Evolutionary conservation across 2,329 filamentous ascomycete genomes (phyloP), one percentile per base, ranked within the genome.

Genomic region (Bipolaris zeicola): DNA sequence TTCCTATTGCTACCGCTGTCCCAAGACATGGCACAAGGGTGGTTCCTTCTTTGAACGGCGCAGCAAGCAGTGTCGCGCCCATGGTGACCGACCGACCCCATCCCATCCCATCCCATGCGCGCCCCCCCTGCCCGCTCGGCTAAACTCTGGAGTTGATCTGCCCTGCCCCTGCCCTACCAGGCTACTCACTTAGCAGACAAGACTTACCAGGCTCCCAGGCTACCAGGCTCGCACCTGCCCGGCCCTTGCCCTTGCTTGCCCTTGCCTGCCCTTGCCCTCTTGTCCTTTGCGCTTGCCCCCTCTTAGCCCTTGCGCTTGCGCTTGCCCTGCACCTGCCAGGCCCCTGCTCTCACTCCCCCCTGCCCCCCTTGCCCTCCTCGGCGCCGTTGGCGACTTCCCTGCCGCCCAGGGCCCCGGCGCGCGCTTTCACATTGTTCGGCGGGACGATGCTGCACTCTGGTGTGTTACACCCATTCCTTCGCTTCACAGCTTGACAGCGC

Each of bases 401-500:
- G 58, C 58, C 33, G 57, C 65, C 66, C 60, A 62, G 70, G 67
- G 65, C 62, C 57, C 61, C 62, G 57, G 62, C 61, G 61, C 54
- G 58, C 60, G 58, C 8, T 66, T 64, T 55, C 52, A 55, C 68
- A 61, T 63, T 66, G 62, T 61, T 69, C 57, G 60, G 66, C 60
- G 66, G 64, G 65, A 63, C 62, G 64, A 63, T 67, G 63, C 65
- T 68, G 69, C 64, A 60, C 58, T 65, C 59, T 64, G 65, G 66
- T 71, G 66, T 71, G 70, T 73, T 69, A 66, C 70, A 69, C 62
- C 64, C 70, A 65, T 62, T 64, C 63, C 65, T 69, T 74, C 70
- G 71, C 70, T 72, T 73, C 68, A 72, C 65, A 70, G 55, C 62
- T 68, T 74, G 71, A 75, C 69, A 73, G 70, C 71, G 64, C 71